These are phyloP conservation scores for Aspergillus novofumigatus DNA, from an alignment of 2,329 filamentous ascomycete species.

Conservation along the genomic window DNA sequence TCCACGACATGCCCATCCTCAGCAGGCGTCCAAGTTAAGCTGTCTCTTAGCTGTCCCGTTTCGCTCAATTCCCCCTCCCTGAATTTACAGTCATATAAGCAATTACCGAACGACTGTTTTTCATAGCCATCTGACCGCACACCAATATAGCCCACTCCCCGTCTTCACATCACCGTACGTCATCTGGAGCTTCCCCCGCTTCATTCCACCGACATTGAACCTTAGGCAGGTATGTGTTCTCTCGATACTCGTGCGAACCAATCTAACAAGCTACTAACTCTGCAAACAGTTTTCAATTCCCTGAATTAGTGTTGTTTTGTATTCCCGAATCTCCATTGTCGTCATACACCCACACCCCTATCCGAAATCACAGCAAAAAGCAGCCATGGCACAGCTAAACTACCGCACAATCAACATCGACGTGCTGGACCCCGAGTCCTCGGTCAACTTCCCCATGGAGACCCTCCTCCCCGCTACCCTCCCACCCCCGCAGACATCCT, in stretches of 20 bases:
- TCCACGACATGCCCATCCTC: background rate
- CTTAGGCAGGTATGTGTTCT: background rate
- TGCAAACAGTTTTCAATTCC: background rate
- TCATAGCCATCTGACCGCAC: background rate
- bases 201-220: background rate
- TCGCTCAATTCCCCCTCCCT: background rate
- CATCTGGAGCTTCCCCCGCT: slow-evolving; percentile 2
- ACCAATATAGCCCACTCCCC: background rate
- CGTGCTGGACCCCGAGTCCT: slow-evolving; percentile 81
- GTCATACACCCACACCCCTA: background rate
- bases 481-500: slow-evolving; percentile 65
- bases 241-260: too few relatives aligned
- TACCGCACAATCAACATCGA: slow-evolving; percentile 94
- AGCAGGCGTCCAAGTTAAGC: background rate
- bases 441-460: slow-evolving; percentile 83
- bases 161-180: slow-evolving; percentile 4
- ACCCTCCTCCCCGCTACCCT: slow-evolving; percentile 72
- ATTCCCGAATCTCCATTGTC: background rate
- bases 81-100: background rate
- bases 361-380: background rate
- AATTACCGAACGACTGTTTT: background rate
- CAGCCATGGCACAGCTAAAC: slow-evolving; percentile 49
- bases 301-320: background rate
- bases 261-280: too few relatives aligned
- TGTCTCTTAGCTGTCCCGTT: background rate